Percentiles rank a stretch among this genome's conserved stretches.
Evolutionary conservation across 129 eudicot genomes (phyloP).

Genomic region (Saposhnikovia divaricata): DNA sequence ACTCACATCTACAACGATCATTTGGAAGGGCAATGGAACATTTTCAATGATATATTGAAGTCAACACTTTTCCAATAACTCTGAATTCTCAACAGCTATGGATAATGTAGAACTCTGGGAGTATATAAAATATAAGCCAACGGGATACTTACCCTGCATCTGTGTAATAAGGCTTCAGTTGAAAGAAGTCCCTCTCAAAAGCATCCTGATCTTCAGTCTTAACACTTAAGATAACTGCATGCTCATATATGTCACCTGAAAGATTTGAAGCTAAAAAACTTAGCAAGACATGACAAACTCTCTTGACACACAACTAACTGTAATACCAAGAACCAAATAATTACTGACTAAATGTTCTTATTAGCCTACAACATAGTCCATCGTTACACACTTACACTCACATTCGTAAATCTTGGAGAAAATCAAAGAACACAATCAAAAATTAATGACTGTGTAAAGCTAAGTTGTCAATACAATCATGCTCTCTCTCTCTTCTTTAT

Average conservation of each 20-base stretch:
- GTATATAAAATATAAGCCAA: not conserved
- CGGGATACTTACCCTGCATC: conserved; percentile 59
- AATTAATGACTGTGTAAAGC: not conserved
- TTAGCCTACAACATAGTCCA: not conserved
- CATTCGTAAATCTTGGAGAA: not conserved
- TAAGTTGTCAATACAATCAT: not conserved
- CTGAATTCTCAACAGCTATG: too few species aligned
- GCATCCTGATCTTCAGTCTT: conserved; percentile 93
- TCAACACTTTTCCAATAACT: too few species aligned
- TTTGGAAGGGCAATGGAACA: not conserved
- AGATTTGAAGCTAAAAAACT: not conserved
- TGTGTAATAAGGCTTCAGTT: conserved; percentile 92
- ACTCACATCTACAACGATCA: not conserved
- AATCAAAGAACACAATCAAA: not conserved
- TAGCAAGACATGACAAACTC: not conserved
- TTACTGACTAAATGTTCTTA: not conserved
- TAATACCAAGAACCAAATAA: not conserved
- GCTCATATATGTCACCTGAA: conserved; percentile 90
- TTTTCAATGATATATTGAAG: not conserved
- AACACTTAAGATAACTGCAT: conserved; percentile 86
- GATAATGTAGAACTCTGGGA: not conserved
- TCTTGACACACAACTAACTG: not conserved
- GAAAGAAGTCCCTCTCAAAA: conserved; percentile 93
- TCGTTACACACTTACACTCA: not conserved
- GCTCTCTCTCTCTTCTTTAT: not conserved